Conservation (phyloP, 2,329 filamentous ascomycete species). For the Pseudopyricularia javanii region DNA sequence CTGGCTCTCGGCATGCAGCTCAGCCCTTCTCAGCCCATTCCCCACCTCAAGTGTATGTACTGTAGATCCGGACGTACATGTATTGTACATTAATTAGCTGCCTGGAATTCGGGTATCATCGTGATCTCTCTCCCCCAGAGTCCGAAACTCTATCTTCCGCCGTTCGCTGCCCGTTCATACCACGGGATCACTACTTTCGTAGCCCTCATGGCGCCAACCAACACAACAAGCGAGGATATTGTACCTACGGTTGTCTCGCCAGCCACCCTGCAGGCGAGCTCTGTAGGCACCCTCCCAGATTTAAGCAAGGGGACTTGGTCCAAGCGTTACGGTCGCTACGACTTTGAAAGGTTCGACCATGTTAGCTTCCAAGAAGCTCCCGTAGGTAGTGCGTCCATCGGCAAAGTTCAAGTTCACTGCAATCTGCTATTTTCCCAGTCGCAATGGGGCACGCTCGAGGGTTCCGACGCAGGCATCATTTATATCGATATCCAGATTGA, state of each 20-base stretch:
- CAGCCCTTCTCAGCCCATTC: too few relatives aligned
- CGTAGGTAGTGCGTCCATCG: conserved; percentile 2
- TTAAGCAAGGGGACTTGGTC: background rate
- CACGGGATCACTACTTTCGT: background rate
- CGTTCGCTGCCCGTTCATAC: background rate
- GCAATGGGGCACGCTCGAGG: conserved; percentile 3
- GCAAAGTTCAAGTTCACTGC: conserved; percentile 4
- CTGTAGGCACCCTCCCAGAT: background rate
- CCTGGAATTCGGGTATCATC: too few relatives aligned
- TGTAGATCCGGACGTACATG: too few relatives aligned
- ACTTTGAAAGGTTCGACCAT: conserved; percentile 4
- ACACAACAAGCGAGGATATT: background rate
- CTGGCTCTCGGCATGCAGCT: too few relatives aligned
- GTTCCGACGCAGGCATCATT: background rate
- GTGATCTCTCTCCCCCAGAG: too few relatives aligned
- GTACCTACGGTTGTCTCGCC: background rate
- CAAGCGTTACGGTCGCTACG: conserved; percentile 4
- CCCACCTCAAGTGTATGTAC: too few relatives aligned
- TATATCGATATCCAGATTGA: conserved; percentile 3
- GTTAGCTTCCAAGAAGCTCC: conserved; percentile 1
- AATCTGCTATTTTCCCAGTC: conserved; percentile 3
- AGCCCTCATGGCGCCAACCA: background rate
- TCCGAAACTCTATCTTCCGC: background rate
- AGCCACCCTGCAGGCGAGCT: background rate
- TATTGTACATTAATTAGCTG: too few relatives aligned